A percentile compares a stretch with the other conserved stretches of the same genome.
Evolutionary conservation across 306 rosid species (phyloP).

Genomic region (Comarum palustre): DNA sequence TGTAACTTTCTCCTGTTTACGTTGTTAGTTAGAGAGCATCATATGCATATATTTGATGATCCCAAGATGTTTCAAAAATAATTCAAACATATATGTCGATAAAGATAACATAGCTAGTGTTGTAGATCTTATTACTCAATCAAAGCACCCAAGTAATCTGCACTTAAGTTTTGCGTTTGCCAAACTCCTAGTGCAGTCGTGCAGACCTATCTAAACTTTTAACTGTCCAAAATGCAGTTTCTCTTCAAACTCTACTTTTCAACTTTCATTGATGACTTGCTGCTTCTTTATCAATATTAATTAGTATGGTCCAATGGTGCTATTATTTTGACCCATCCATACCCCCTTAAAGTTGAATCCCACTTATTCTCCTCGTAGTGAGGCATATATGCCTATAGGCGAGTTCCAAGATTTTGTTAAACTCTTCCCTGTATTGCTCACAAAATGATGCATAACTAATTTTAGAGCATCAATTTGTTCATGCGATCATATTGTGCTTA

Average conservation of each 20-base stretch:
- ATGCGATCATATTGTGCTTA: neutral
- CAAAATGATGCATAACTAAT: neutral
- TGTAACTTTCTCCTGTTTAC: neutral
- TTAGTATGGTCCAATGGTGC: neutral
- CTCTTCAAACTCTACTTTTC: neutral
- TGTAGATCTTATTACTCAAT: neutral
- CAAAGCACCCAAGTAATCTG: neutral
- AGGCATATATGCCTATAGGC: neutral
- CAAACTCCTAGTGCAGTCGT: neutral
- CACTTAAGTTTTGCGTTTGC: neutral
- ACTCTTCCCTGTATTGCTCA: neutral
- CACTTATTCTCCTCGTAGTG: conserved; percentile 5
- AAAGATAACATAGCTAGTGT: neutral
- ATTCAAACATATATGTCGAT: neutral
- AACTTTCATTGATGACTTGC: neutral
- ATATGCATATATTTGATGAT: neutral
- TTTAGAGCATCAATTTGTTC: neutral
- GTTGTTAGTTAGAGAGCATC: neutral
- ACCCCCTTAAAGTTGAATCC: neutral
- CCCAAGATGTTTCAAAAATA: neutral
- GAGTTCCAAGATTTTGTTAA: neutral
- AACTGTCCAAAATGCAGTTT: neutral
- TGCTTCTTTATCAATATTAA: neutral
- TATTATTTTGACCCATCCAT: neutral
- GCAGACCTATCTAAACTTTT: neutral